These are phyloP conservation scores for Hypomontagnella monticulosa DNA, from an alignment of 495 filamentous ascomycete species.

Conservation along the genomic window DNA sequence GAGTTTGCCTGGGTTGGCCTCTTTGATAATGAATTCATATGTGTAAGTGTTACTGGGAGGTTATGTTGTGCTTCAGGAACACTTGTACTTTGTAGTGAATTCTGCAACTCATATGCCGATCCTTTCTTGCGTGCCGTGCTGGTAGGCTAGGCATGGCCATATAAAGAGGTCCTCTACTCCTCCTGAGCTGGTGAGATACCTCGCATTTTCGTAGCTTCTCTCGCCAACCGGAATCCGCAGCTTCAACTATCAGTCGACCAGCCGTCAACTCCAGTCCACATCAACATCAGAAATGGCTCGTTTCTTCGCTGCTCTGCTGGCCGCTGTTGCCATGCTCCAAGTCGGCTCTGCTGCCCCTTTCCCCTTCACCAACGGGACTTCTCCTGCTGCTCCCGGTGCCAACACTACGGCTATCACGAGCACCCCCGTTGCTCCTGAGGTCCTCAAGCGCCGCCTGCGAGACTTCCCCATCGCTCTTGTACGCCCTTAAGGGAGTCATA, in stretches of 20 bases:
- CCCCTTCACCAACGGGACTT: slow-evolving; percentile 34
- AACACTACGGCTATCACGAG: slow-evolving; percentile 9
- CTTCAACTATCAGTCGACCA: slow-evolving; percentile 13
- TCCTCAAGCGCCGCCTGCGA: slow-evolving; percentile 37
- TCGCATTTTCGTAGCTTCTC: slow-evolving; percentile 21
- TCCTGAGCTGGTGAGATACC: slow-evolving; percentile 6
- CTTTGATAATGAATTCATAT: slow-evolving; percentile 37
- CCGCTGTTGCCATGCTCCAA: slow-evolving; percentile 40
- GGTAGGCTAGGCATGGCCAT: slow-evolving; percentile 16
- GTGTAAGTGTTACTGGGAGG: slow-evolving; percentile 22
- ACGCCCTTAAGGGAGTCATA: slow-evolving; percentile 34
- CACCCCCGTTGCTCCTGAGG: slow-evolving; percentile 22
- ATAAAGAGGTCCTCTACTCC: slow-evolving; percentile 30
- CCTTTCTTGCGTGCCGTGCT: slow-evolving; percentile 10
- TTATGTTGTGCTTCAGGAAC: slow-evolving; percentile 22
- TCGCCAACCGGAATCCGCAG: slow-evolving; percentile 16
- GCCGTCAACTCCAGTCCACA: slow-evolving; percentile 13
- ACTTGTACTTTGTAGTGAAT: slow-evolving; percentile 22
- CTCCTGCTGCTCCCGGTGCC: slow-evolving; percentile 14
- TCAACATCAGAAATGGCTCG: slow-evolving; percentile 39
- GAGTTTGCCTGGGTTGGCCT: slow-evolving; percentile 31
- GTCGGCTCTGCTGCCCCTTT: slow-evolving; percentile 43
- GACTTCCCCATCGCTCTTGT: slow-evolving; percentile 44
- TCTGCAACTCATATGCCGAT: slow-evolving; percentile 39
- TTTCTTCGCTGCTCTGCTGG: slow-evolving; percentile 45